phyloP scores from a whole-genome alignment of 164 flowering plant species.

The Cinnamomum micranthum region DNA sequence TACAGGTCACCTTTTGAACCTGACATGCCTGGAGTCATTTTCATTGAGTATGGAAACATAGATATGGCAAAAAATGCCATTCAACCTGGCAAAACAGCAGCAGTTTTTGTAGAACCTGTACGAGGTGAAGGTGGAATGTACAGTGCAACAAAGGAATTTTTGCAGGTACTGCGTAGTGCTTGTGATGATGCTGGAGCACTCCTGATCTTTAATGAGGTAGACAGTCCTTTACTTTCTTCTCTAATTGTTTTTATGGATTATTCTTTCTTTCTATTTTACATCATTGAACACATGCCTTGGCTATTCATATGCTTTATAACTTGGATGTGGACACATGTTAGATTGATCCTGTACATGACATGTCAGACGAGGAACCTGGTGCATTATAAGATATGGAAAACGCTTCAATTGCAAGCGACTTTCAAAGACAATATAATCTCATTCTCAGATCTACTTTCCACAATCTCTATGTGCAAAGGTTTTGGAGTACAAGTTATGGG shows the following conservation, averaged over 20 bases:
- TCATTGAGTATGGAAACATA: slow-evolving; percentile 73
- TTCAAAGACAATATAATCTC: too few species aligned
- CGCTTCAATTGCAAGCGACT: too few species aligned
- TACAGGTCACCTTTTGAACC: slow-evolving; percentile 88
- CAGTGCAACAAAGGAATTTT: slow-evolving; percentile 75
- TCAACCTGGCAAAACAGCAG: slow-evolving; percentile 61
- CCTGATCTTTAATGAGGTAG: slow-evolving; percentile 88
- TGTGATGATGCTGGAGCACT: slow-evolving; percentile 85
- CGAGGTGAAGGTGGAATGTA: slow-evolving; percentile 97
- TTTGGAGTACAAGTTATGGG: too few species aligned
- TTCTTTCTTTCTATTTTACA: neutral
- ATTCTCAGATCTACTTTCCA: too few species aligned
- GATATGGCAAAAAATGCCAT: slow-evolving; percentile 52
- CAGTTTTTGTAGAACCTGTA: slow-evolving; percentile 92
- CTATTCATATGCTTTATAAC: neutral
- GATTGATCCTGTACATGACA: too few species aligned
- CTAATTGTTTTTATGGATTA: neutral
- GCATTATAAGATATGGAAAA: too few species aligned
- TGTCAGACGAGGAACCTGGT: too few species aligned
- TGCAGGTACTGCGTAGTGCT: slow-evolving; percentile 57
- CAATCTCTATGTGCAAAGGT: too few species aligned
- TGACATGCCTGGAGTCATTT: slow-evolving; percentile 92
- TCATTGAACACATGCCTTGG: neutral
- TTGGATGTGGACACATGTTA: neutral
- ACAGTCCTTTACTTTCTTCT: neutral